Evolutionary conservation across 345 rosid genomes (phyloP).

Genomic region (Firmiana major): DNA sequence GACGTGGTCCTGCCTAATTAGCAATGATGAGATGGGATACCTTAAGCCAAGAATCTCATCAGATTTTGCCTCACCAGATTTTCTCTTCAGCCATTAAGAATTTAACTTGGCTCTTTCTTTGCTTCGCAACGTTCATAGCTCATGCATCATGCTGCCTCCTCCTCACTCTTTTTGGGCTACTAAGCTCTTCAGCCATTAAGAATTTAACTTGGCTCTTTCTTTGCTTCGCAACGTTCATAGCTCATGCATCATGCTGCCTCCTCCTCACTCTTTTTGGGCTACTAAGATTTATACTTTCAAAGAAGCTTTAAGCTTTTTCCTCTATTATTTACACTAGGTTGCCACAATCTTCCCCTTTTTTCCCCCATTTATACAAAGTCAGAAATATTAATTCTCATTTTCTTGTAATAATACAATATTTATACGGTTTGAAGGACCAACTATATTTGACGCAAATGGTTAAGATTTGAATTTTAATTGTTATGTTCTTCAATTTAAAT

Average conservation of each 20-base stretch:
- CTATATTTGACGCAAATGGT: too few species aligned
- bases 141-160: constrained; percentile 16
- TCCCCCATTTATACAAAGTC: background rate
- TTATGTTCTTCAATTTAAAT: too few species aligned
- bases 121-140: constrained; percentile 18
- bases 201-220: background rate
- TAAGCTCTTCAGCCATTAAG: background rate
- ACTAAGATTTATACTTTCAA: constrained; percentile 18
- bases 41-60: constrained; percentile 13
- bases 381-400: background rate
- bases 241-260: constrained; percentile 17
- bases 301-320: constrained; percentile 8
- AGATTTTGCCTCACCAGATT: constrained; percentile 15
- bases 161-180: background rate
- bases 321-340: constrained; percentile 32
- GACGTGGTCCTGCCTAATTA: background rate
- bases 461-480: too few species aligned
- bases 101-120: background rate
- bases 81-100: background rate
- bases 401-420: background rate
- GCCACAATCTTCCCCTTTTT: background rate
- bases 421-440: too few species aligned
- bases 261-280: background rate
- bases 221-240: constrained; percentile 18
- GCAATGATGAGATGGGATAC: constrained; percentile 25